Evolutionary conservation across 2,329 filamentous ascomycete genomes (phyloP).

Genomic region (Colletotrichum incanum): DNA sequence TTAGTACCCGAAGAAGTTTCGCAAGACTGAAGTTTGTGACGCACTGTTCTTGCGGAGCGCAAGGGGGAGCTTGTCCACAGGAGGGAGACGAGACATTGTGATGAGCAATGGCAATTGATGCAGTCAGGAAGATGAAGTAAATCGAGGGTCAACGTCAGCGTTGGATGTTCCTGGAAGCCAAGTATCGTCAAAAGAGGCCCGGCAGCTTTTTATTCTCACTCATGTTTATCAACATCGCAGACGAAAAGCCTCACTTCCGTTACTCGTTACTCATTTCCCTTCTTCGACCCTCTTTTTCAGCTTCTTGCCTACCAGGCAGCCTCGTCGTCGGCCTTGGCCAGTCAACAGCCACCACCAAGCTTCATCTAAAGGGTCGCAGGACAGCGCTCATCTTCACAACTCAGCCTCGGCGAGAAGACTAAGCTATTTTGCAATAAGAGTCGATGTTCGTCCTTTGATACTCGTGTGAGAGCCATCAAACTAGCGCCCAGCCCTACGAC

Average conservation of each 20-base stretch:
- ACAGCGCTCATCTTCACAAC: neutral
- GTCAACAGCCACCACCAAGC: slow-evolving; percentile 16
- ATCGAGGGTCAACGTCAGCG: neutral
- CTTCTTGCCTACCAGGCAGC: slow-evolving; percentile 10
- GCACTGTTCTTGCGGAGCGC: slow-evolving; percentile 67
- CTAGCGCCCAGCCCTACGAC: slow-evolving; percentile 22
- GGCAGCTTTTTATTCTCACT: slow-evolving; percentile 10
- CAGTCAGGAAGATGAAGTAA: neutral
- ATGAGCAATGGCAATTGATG: neutral
- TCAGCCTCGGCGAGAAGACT: slow-evolving; percentile 6
- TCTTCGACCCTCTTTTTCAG: slow-evolving; percentile 16
- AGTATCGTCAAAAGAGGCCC: neutral
- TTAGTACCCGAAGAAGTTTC: slow-evolving; percentile 27
- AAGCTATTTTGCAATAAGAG: neutral
- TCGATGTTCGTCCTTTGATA: slow-evolving; percentile 18
- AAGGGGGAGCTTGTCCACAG: slow-evolving; percentile 66
- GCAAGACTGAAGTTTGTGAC: neutral
- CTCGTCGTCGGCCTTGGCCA: slow-evolving; percentile 19
- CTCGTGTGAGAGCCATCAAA: slow-evolving; percentile 5
- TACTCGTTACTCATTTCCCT: neutral
- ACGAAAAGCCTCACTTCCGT: slow-evolving; percentile 5
- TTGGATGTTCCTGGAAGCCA: neutral
- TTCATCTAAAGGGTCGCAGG: neutral
- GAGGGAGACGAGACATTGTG: slow-evolving; percentile 58
- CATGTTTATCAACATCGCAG: neutral